Conservation (phyloP, 208 protist genomes). For the Novymonas esmeraldas region DNA sequence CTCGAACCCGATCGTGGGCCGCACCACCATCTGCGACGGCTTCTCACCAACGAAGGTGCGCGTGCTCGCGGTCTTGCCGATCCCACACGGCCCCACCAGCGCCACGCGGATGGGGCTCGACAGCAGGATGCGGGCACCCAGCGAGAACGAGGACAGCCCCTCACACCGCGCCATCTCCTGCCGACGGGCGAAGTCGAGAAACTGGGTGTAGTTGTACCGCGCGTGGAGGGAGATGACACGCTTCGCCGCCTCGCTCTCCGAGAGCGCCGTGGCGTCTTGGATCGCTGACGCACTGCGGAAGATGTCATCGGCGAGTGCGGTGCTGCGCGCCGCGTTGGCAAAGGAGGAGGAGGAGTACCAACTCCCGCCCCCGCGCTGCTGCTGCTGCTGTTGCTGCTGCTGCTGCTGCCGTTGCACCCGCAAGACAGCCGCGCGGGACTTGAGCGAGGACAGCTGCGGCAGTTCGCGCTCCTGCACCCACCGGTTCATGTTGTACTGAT, state of each 20-base stretch:
- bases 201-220: slow-evolving; percentile 90
- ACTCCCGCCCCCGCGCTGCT: neutral
- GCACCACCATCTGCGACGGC: slow-evolving; percentile 20
- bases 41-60: slow-evolving; percentile 44
- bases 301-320: slow-evolving; percentile 10
- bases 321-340: neutral
- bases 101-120: slow-evolving; percentile 77
- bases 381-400: too few relatives aligned
- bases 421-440: slow-evolving; percentile 12
- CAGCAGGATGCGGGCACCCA: slow-evolving; percentile 64
- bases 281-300: slow-evolving; percentile 25
- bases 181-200: slow-evolving; percentile 80
- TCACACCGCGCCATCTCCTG: slow-evolving; percentile 81
- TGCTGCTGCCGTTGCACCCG: slow-evolving; percentile 21
- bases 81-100: slow-evolving; percentile 68
- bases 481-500: slow-evolving; percentile 81
- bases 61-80: slow-evolving; percentile 76
- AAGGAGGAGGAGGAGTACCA: slow-evolving; percentile 15
- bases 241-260: slow-evolving; percentile 68
- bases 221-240: slow-evolving; percentile 85
- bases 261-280: slow-evolving; percentile 51
- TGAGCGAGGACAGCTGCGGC: slow-evolving; percentile 32
- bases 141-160: slow-evolving; percentile 76
- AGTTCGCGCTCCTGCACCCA: slow-evolving; percentile 55
- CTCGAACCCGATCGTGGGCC: slow-evolving; percentile 68